Evolutionary conservation across 176 grass and related monocot genomes (phyloP), one percentile per base, ranked within the genome.

Genomic region (Eragrostis nindensis): DNA sequence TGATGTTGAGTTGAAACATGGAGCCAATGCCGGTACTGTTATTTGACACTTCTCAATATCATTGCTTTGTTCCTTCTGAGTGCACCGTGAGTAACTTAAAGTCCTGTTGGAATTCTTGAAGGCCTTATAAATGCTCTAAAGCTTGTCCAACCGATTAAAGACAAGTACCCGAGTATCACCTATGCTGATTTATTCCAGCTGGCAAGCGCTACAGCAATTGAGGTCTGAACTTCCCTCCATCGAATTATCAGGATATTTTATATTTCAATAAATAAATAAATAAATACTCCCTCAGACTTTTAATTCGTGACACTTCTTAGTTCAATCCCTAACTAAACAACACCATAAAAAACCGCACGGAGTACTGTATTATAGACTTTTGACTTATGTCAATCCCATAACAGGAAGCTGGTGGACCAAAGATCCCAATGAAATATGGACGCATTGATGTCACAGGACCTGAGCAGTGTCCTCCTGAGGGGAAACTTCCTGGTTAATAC

Each of bases 141-240:
- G 79, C 89, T 98, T 84, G 60, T 98, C 68, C 90, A 95, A 68
- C 95, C 92, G 6, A 92, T 98, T 38, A 98, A 95, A 79, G 90
- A 91, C 71, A 95, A 93, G 76, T 99, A 93, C 79, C 76, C 82
- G 0, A 82, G 49, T 73, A 90, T 99, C 60, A 92, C 87, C 62
- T 90, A 83, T 71, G 97, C 93, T 3, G 97, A 99, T 91, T 80
- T 99, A 81, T 96, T 99, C 79, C 97, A 96, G 64, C 77, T 99
- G 77, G 97, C 97, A 68, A 99, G 93, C 87, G 97, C 97, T 76
- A 92, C 93, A 74, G 91, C 93, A 81, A 99, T 99, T 86, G 97
- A 96, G 91, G 97, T 96, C 50, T 77, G 83, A 80, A 18, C 4
- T 78, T 55, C 63, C 1, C 29, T 74, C 39, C 10, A 84, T 54